These are phyloP conservation scores for Oryza meyeriana DNA, from an alignment of 176 grass and related monocot genomes.

Conservation along the genomic window DNA sequence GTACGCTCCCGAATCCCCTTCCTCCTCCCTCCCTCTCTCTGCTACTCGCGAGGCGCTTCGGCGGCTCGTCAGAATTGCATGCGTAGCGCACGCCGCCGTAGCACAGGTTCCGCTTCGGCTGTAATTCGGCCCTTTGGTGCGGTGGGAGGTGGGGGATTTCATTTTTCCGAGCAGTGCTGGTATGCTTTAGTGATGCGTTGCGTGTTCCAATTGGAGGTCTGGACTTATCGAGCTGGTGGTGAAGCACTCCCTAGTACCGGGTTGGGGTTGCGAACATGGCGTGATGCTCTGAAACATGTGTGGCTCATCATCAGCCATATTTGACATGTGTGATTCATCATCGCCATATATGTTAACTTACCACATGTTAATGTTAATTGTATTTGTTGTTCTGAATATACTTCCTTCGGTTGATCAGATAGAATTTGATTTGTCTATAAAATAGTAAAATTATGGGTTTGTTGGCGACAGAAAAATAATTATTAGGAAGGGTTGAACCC, in stretches of 20 bases:
- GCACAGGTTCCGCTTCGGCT: neutral
- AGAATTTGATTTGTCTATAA: neutral
- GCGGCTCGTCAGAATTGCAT: neutral
- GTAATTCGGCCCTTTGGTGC: neutral
- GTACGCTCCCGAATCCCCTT: constrained; percentile 30
- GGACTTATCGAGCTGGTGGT: neutral
- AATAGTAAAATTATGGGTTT: neutral
- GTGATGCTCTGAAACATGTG: neutral
- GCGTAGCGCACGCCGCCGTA: neutral
- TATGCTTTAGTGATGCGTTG: neutral
- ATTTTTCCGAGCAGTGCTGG: neutral
- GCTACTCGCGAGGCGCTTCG: neutral
- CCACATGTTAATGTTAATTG: neutral
- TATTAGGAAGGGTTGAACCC: neutral
- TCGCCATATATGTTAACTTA: neutral
- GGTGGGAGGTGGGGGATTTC: neutral
- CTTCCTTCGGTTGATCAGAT: constrained; percentile 15
- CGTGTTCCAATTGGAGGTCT: constrained; percentile 5
- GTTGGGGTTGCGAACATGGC: neutral
- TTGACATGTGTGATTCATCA: neutral
- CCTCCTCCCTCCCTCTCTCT: neutral
- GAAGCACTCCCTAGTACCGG: neutral
- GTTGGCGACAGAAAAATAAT: neutral
- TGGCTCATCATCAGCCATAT: neutral
- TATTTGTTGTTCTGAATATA: neutral